Percentiles rank a stretch among this genome's conserved stretches.
Evolutionary conservation across 768 basidiomycete genomes (phyloP).

Genomic region (Dentipellis sp.): DNA sequence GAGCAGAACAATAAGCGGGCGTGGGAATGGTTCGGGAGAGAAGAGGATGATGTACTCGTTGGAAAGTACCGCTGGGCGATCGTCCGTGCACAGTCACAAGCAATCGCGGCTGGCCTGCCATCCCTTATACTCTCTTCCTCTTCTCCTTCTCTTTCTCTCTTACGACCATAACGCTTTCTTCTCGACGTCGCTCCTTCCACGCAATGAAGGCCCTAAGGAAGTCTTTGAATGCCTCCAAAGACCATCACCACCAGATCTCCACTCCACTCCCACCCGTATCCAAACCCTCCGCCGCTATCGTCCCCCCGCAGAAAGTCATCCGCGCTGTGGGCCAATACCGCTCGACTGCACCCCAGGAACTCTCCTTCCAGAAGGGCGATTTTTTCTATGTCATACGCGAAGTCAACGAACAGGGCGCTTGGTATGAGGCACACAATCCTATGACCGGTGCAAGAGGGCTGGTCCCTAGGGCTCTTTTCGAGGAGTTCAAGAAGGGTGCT

Average conservation of each 20-base stretch:
- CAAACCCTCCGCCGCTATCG: conserved; percentile 58
- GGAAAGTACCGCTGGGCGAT: neutral
- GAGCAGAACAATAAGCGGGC: neutral
- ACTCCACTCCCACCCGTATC: conserved; percentile 57
- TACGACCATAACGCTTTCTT: conserved; percentile 14
- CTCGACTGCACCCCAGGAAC: conserved; percentile 70
- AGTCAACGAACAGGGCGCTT: conserved; percentile 42
- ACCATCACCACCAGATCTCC: conserved; percentile 63
- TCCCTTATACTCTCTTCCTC: conserved; percentile 16
- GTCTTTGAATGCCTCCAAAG: conserved; percentile 63
- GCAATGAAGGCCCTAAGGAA: conserved; percentile 80
- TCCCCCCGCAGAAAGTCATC: conserved; percentile 93
- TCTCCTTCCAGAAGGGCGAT: conserved; percentile 89
- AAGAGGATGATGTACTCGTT: neutral
- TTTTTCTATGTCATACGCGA: conserved; percentile 95
- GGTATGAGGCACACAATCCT: conserved; percentile 96
- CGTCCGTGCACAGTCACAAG: neutral
- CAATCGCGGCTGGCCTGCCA: conserved; percentile 15
- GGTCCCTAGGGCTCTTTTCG: conserved; percentile 81
- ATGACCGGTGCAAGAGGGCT: conserved; percentile 84
- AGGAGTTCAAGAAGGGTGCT: conserved; percentile 76
- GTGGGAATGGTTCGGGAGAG: conserved; percentile 5
- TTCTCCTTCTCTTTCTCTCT: conserved; percentile 16
- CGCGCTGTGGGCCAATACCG: conserved; percentile 64
- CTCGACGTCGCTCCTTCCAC: conserved; percentile 7